These are phyloP conservation scores for Erysimum cheiri DNA, from an alignment of 441 rosid species.

Conservation along the genomic window DNA sequence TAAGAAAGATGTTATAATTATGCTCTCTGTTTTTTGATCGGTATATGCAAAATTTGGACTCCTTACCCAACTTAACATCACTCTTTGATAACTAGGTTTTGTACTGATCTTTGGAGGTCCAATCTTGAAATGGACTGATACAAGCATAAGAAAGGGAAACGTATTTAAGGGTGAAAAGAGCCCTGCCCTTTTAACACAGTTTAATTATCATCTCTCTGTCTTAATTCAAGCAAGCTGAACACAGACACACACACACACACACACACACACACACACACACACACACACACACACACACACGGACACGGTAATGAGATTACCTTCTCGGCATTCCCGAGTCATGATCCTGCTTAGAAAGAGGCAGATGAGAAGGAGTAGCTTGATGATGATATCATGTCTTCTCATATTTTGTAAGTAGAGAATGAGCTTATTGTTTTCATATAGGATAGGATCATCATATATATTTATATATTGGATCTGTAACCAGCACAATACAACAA, in stretches of 20 bases:
- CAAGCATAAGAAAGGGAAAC: constrained; percentile 18
- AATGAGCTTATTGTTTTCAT: constrained; percentile 8
- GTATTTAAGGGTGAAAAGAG: constrained; percentile 24
- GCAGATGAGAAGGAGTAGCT: constrained; percentile 58
- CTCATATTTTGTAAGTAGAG: constrained; percentile 51
- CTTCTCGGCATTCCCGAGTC: constrained; percentile 60
- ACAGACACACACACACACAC: constrained; percentile 4
- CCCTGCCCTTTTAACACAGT: constrained; percentile 7
- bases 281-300: background rate
- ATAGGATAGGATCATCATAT: constrained; percentile 16
- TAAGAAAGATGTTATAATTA: constrained; percentile 24
- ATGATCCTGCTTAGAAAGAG: constrained; percentile 46
- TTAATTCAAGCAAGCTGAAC: background rate
- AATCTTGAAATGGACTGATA: constrained; percentile 52
- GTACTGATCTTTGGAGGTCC: constrained; percentile 44
- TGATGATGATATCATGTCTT: constrained; percentile 38
- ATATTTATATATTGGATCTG: constrained; percentile 8
- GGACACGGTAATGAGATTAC: constrained; percentile 42
- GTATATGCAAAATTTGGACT: constrained; percentile 1
- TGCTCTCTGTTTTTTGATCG: background rate
- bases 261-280: no score
- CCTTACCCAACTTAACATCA: constrained; percentile 56
- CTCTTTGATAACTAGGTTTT: constrained; percentile 30
- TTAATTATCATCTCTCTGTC: background rate
- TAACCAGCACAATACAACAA: constrained; percentile 7